Evolutionary conservation across 2,329 filamentous ascomycete genomes (phyloP), one percentile per base, ranked within the genome.

Genomic region (Sphaceloma murrayae): DNA sequence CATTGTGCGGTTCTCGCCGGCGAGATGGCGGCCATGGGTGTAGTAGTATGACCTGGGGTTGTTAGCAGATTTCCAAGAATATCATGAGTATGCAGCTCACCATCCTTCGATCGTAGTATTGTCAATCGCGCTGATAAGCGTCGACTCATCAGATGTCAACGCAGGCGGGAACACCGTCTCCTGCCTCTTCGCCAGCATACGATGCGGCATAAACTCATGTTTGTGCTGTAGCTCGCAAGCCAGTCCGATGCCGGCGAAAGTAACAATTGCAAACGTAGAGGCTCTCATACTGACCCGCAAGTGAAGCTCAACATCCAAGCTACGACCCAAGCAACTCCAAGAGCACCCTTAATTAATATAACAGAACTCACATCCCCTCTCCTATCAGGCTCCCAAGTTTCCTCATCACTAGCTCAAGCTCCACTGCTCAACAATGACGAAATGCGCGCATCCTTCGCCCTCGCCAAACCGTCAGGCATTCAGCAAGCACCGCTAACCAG

Each of bases 1-100:
- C 57, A 68, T 66, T 34, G 59, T 65, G 32, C 63, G 53, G 47
- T 69, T 69, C 56, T 64, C 66, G 18, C 67, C 67, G 0, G 66
- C 67, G 8, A 69, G 54, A 53, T 69, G 67, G 24, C 63, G 61
- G 3, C 65, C 65, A 13, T 62, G 58, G 0, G 66, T 68, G 51
- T 69, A 68, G 53, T 68, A 68, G 43, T 52, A 52, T 4, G 47
- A 49, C 45, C 48, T 40, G 5, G 13, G 4, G 16, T 13, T 34
- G 31, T 34, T 9, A 34, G 31, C 4, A 4, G 5, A 18, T 4
- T 19, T 10, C 17, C 31, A 34, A 19, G 3, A 4, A 10, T 5
- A 21, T 2, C 3, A 9, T n/a, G 6, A 6, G 11, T 9, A n/a
- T n/a, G 10, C 4, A 14, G n/a, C 22, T 17, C 26, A 43, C 40